Base-by-base conservation (phyloP, 1,284 basidiomycete genomes). In the Papiliotrema flavescens region DNA sequence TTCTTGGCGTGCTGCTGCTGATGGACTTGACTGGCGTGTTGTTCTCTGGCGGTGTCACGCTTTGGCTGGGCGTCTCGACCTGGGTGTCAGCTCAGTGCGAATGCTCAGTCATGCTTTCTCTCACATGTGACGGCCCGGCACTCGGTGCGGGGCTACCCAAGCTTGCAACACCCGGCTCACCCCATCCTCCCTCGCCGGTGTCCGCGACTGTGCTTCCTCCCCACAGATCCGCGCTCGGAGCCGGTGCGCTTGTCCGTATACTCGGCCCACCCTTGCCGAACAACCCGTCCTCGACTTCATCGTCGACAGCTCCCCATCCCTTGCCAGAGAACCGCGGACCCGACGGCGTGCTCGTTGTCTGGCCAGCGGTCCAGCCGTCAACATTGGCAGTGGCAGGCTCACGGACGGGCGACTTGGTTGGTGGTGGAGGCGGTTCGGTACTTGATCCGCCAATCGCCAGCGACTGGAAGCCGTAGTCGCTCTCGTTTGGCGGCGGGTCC, bases 391-490 rank as follows among this genome's bases (percentile, higher is more conserved):
- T 24, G 11, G 7, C 23, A 19, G 35, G 36, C 6, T 40, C 35
- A 13, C 40, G 19, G 15, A 36, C 28, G 20, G 50, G 50, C 28
- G 50, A 51, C 34, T 51, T 51, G 36, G 59, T 13, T 26, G 49
- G 39, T 22, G 50, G 49, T 22, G 53, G 49, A 8, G 53, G 37
- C 34, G 39, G 39, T 40, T 44, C 49, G 14, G 13, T 35, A 19
- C 60, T 54, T 3, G 47, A 43, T 1, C 53, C 65, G 32, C 73
- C 71, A 9, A 74, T 68, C 14, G 70, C 62, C 2, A 74, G 59
- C 1, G 63, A 49, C 32, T 64, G 64, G 63, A 72, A 75, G 14
- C 70, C 66, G 43, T 62, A 69, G 46, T 73, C 70, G 26, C 47
- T 8, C 23, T 57, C 55, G 17, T 40, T 28, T 8, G 61, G 20